phyloP scores from a whole-genome alignment of 371 early-diverging fungal species.

The Mortierella sp. region DNA sequence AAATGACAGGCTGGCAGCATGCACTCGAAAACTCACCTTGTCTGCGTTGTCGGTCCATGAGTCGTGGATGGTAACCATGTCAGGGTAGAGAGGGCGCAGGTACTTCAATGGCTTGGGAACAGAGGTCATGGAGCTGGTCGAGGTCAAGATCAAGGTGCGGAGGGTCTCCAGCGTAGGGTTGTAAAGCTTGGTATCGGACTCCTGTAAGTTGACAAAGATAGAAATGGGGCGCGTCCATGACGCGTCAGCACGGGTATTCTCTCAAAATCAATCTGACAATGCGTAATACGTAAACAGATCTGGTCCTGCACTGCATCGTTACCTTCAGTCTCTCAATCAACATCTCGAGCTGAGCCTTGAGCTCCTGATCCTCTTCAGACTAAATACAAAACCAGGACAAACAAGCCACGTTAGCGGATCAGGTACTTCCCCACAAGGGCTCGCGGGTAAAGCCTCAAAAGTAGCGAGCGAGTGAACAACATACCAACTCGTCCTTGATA shows the following conservation, averaged over 20 bases:
- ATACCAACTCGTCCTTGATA: slow-evolving; percentile 54
- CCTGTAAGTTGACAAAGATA: slow-evolving; percentile 60
- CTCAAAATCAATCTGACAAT: not conserved
- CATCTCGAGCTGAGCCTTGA: slow-evolving; percentile 94
- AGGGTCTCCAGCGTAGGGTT: slow-evolving; percentile 90
- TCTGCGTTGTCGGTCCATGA: slow-evolving; percentile 82
- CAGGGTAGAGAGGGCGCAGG: slow-evolving; percentile 87
- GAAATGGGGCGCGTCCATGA: slow-evolving; percentile 12
- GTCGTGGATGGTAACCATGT: slow-evolving; percentile 77
- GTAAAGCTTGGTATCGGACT: slow-evolving; percentile 80
- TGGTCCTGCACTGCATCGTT: slow-evolving; percentile 14
- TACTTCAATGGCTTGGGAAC: slow-evolving; percentile 99
- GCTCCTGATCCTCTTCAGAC: slow-evolving; percentile 97
- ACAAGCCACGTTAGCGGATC: slow-evolving; percentile 6
- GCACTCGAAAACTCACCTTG: slow-evolving; percentile 65
- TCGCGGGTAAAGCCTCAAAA: not conserved
- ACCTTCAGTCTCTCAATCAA: slow-evolving; percentile 91
- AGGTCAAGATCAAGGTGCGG: slow-evolving; percentile 90
- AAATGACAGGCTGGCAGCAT: not conserved
- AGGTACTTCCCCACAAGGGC: not conserved
- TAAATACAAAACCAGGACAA: slow-evolving; percentile 48
- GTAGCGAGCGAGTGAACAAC: not conserved
- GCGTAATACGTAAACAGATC: not conserved
- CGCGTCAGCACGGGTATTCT: slow-evolving; percentile 20
- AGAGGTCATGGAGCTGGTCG: slow-evolving; percentile 97